These are phyloP conservation scores for Glebionis coronaria DNA, from an alignment of 129 eudicot species.

Conservation along the genomic window DNA sequence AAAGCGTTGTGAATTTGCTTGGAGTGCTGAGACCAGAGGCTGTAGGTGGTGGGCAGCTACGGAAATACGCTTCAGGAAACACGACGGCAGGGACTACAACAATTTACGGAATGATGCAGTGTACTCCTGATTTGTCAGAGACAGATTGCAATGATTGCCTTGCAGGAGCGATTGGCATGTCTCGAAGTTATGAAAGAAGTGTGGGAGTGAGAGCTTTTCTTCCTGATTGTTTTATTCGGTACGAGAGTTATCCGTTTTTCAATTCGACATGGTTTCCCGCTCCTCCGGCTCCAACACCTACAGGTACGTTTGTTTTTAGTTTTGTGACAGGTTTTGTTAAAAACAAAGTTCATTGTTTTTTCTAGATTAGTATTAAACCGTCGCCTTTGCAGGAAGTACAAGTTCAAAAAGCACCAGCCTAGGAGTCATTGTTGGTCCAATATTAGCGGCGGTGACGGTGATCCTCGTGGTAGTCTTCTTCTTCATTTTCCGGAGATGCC, in stretches of 20 bases:
- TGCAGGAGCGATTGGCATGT: not conserved
- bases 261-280: constrained; percentile 32
- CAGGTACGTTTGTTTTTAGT: not conserved
- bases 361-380: not conserved
- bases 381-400: not conserved
- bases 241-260: constrained; percentile 30
- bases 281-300: not conserved
- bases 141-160: constrained; percentile 36
- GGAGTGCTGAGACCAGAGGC: constrained; percentile 24
- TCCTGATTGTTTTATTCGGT: constrained; percentile 44
- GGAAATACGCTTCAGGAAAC: constrained; percentile 38
- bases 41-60: constrained; percentile 14
- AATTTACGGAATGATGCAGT: constrained; percentile 46
- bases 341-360: not conserved
- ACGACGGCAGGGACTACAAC: not conserved
- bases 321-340: not conserved
- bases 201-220: constrained; percentile 26
- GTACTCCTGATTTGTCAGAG: constrained; percentile 57
- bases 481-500: not conserved
- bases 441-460: not conserved
- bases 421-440: constrained; percentile 16
- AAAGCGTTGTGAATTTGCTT: constrained; percentile 16
- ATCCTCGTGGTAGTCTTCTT: not conserved
- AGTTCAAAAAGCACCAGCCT: not conserved
- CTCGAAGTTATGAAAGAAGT: constrained; percentile 13